Conservation (phyloP, 1,139 yeast species). For the Spencermartinsiella ligniputridi region DNA sequence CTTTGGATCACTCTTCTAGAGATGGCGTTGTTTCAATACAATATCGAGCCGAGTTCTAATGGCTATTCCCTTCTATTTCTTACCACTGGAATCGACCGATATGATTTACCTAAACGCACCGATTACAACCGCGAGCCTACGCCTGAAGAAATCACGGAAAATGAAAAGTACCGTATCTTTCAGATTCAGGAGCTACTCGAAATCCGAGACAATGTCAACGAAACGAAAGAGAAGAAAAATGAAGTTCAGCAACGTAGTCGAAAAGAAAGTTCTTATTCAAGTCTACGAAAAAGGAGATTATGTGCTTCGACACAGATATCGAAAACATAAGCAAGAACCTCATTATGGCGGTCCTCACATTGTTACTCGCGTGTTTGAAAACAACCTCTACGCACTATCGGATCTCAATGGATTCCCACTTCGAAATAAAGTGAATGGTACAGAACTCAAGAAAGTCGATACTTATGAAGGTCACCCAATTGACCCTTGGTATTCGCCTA, state of each 20-base stretch:
- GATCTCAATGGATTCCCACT: neutral
- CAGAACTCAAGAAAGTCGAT: neutral
- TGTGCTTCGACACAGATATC: neutral
- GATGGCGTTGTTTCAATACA: too few relatives aligned
- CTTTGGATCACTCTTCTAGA: too few relatives aligned
- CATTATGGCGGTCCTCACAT: conserved; percentile 3
- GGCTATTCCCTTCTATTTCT: too few relatives aligned
- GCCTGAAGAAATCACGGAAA: too few relatives aligned
- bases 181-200: too few relatives aligned
- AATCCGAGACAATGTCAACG: too few relatives aligned
- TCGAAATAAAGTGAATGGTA: neutral
- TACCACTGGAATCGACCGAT: neutral
- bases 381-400: neutral
- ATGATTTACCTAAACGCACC: neutral
- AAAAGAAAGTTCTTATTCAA: neutral
- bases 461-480: neutral
- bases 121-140: too few relatives aligned
- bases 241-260: too few relatives aligned
- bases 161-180: too few relatives aligned
- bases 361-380: neutral
- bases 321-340: conserved; percentile 5
- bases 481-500: neutral
- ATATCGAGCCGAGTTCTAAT: too few relatives aligned
- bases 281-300: conserved; percentile 3
- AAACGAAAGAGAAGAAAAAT: too few relatives aligned